Conservation (phyloP, 2,329 filamentous ascomycete species). For the Aspergillus persii region DNA sequence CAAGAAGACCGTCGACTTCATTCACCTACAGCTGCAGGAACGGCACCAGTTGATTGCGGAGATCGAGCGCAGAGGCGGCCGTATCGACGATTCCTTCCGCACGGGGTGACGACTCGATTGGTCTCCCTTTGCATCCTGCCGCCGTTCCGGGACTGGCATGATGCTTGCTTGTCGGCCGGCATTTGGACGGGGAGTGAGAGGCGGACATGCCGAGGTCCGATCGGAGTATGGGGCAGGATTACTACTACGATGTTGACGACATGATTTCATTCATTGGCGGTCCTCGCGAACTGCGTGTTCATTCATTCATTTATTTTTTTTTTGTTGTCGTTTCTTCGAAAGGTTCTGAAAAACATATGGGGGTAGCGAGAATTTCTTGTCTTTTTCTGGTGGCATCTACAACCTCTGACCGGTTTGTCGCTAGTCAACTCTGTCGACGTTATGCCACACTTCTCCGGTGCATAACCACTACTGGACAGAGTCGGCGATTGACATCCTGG, state of each 20-base stretch:
- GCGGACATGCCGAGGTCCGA: background rate
- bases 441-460: background rate
- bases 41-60: constrained; percentile 57
- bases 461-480: background rate
- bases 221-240: background rate
- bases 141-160: background rate
- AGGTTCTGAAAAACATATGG: background rate
- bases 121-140: background rate
- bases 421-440: background rate
- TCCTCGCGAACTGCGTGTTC: background rate
- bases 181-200: background rate
- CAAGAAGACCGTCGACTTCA: constrained; percentile 65
- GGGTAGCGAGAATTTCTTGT: no score
- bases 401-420: background rate
- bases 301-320: background rate
- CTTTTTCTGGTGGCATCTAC: background rate
- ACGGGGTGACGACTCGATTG: background rate
- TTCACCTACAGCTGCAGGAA: constrained; percentile 59
- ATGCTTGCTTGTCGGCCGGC: background rate
- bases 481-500: background rate
- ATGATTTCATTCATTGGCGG: background rate
- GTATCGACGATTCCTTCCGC: constrained; percentile 46
- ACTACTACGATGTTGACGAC: background rate
- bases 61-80: constrained; percentile 59
- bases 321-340: background rate